phyloP scores from a whole-genome alignment of 495 filamentous ascomycete genomes.

The Xylaria bambusicola region DNA sequence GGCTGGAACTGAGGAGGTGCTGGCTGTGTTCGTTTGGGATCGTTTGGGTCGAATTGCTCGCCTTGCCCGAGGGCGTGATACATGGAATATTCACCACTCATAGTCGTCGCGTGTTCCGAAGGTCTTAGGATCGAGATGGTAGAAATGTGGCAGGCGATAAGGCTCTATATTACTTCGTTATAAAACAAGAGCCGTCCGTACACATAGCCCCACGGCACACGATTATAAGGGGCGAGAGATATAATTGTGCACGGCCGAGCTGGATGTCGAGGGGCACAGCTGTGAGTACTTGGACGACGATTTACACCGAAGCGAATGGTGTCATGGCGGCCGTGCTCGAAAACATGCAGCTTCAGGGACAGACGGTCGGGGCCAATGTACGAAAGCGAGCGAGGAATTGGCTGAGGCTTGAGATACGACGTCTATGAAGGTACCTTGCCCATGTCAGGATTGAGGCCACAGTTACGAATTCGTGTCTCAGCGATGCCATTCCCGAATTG shows the following conservation, averaged over 20 bases:
- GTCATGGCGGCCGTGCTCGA: slow-evolving; percentile 13
- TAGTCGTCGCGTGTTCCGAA: slow-evolving; percentile 27
- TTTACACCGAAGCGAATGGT: slow-evolving; percentile 5
- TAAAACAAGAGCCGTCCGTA: background rate
- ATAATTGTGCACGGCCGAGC: background rate
- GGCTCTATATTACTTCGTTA: background rate
- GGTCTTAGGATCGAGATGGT: too few relatives aligned
- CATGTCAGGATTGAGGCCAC: slow-evolving; percentile 22
- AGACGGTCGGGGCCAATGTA: background rate
- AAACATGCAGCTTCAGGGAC: background rate
- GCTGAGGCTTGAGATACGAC: background rate
- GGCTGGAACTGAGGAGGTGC: slow-evolving; percentile 59
- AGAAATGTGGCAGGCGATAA: too few relatives aligned
- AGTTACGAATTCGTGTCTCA: slow-evolving; percentile 19
- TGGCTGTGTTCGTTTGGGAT: slow-evolving; percentile 62
- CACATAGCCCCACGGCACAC: background rate
- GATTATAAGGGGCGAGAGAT: background rate
- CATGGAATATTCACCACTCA: slow-evolving; percentile 78
- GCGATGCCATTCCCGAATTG: slow-evolving; percentile 21
- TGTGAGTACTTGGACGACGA: background rate
- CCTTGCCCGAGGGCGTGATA: slow-evolving; percentile 73
- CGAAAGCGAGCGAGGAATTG: background rate
- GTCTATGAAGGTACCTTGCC: too few relatives aligned
- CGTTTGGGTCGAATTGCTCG: slow-evolving; percentile 61
- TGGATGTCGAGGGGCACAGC: too few relatives aligned